Evolutionary conservation across 2,329 filamentous ascomycete species (phyloP), one percentile per base, ranked within the genome.

Genomic region (Clathrospora elynae): DNA sequence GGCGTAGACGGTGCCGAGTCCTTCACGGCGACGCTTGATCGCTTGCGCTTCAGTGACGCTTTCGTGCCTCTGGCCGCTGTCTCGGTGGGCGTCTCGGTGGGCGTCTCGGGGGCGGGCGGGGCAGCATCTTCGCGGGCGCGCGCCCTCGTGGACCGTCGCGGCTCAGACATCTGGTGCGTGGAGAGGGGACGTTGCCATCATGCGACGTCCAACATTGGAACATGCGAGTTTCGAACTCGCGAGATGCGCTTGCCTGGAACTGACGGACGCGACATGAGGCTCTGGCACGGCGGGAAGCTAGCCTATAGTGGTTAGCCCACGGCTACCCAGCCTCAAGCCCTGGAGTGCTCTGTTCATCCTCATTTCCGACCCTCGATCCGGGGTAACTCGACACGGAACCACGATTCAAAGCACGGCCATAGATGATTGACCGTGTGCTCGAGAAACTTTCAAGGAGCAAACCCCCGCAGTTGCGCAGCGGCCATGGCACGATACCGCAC

Each of bases 111-210:
- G 5, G 51, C 33, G 1, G 48, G 41, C 4, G 62, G 57, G 2
- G 56, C 57, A 36, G 61, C 65, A 18, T 67, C 66, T 44, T 67
- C 66, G 19, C 64, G 62, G n/a, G 61, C 62, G 31, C 66, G 66
- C 35, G 66, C 53, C 46, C 66, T 57, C 35, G 65, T 67, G 26
- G 66, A 69, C 39, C 66, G 61, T 49, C 66, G 61, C 26, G 64
- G 66, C 55, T 69, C 66, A 44, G 64, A 59, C 66, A 69, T 69
- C 34, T 24, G 32, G 43, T 18, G 45, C 14, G 45, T 17, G 12
- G 24, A n/a, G 17, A 31, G 12, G 12, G 23, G 19, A 17, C 5
- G n/a, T 31, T 13, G 41, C 10, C 26, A 28, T 44, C 31, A 35
- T 40, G 36, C 28, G 26, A 33, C 34, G 18, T 13, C 12, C 13